Evolutionary conservation across 257 asterid species (phyloP).

Genomic region (Euphrasia confusa): DNA sequence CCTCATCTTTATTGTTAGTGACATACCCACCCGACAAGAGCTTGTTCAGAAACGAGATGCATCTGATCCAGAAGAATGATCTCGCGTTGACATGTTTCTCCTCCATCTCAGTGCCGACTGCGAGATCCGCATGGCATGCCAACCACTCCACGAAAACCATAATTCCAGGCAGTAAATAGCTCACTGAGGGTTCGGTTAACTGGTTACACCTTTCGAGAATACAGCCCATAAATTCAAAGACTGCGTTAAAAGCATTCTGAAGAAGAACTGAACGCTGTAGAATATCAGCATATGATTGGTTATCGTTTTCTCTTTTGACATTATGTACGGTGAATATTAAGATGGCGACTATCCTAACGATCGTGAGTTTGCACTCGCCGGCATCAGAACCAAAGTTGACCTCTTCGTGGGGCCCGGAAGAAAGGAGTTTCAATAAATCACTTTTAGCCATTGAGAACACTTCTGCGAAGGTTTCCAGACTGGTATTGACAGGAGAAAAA

Average conservation of each 20-base stretch:
- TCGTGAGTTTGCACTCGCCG: slow-evolving; percentile 59
- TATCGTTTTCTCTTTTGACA: slow-evolving; percentile 69
- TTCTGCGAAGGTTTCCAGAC: slow-evolving; percentile 84
- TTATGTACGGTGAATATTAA: slow-evolving; percentile 81
- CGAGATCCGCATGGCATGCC: slow-evolving; percentile 77
- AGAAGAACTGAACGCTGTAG: slow-evolving; percentile 84
- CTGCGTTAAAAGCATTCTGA: slow-evolving; percentile 75
- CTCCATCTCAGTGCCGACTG: slow-evolving; percentile 61
- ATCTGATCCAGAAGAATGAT: slow-evolving; percentile 67
- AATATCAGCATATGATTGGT: slow-evolving; percentile 85
- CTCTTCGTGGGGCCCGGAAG: slow-evolving; percentile 65
- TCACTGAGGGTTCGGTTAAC: slow-evolving; percentile 65
- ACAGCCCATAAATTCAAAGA: slow-evolving; percentile 77
- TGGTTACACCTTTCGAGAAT: slow-evolving; percentile 71
- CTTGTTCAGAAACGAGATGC: slow-evolving; percentile 61
- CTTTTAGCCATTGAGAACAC: slow-evolving; percentile 60
- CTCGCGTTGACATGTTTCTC: slow-evolving; percentile 71
- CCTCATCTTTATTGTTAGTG: slow-evolving; percentile 57
- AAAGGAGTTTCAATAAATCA: slow-evolving; percentile 66
- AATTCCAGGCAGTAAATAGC: slow-evolving; percentile 82
- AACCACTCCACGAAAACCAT: slow-evolving; percentile 92
- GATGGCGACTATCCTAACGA: slow-evolving; percentile 70
- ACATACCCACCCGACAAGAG: slow-evolving; percentile 56
- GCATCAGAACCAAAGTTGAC: slow-evolving; percentile 62
- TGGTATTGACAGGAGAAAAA: slow-evolving; percentile 33